phyloP scores from a whole-genome alignment of 768 basidiomycete species.

The Rhizopogon salebrosus region DNA sequence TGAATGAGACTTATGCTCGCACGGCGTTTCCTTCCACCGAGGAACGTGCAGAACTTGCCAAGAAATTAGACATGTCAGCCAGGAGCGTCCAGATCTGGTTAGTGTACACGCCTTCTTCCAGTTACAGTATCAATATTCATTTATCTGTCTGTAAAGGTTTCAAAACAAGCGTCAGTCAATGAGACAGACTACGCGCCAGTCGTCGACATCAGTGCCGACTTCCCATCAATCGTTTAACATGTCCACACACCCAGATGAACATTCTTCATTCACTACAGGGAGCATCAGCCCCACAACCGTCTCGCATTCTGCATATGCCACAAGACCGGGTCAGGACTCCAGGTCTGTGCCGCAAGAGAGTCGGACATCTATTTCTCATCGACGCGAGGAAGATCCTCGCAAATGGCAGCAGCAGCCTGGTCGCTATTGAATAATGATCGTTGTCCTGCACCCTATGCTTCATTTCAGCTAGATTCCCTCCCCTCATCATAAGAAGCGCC shows the following conservation, averaged over 20 bases:
- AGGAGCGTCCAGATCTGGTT: constrained; percentile 87
- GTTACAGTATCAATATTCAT: constrained; percentile 15
- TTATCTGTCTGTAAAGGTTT: constrained; percentile 51
- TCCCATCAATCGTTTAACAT: constrained; percentile 48
- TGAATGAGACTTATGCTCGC: constrained; percentile 75
- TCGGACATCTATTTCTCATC: constrained; percentile 27
- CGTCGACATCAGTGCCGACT: constrained; percentile 38
- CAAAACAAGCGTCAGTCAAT: constrained; percentile 84
- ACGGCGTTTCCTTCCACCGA: constrained; percentile 88
- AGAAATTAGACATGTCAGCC: constrained; percentile 75
- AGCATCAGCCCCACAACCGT: constrained; percentile 26
- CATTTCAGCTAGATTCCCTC: constrained; percentile 26
- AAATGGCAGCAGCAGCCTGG: constrained; percentile 41
- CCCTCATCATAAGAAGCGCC: constrained; percentile 24
- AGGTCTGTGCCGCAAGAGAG: constrained; percentile 29
- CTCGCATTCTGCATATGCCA: constrained; percentile 32
- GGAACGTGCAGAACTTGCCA: constrained; percentile 74
- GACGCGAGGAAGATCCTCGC: constrained; percentile 43
- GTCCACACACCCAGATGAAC: constrained; percentile 29
- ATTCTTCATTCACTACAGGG: constrained; percentile 27
- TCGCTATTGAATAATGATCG: constrained; percentile 39
- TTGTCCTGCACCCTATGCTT: constrained; percentile 23
- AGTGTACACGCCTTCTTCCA: constrained; percentile 15
- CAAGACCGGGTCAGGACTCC: constrained; percentile 36
- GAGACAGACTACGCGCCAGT: constrained; percentile 71